Percentiles rank a stretch among this genome's conserved stretches.
Evolutionary conservation across 345 rosid genomes (phyloP).

Genomic region (thale cress (Arabidopsis thaliana)): TAIR10.1 NC_003076.8:23245501-23246000

Average conservation of each 20-base stretch:
- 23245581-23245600: conserved; percentile 18
- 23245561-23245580: background rate
- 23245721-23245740: background rate
- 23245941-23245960: background rate
- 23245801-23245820: background rate
- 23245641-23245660: background rate
- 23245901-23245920: conserved; percentile 25
- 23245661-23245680: background rate
- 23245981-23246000: background rate
- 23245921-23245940: background rate
- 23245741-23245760: background rate
- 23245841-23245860: background rate
- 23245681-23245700: background rate
- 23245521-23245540: conserved; percentile 6
- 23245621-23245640: background rate
- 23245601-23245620: background rate
- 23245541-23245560: background rate
- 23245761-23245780: conserved; percentile 7
- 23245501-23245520: background rate
- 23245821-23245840: background rate
- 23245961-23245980: background rate
- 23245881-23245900: background rate
- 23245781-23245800: background rate
- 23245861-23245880: background rate
- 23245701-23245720: background rate